Percentiles rank a stretch among this genome's conserved stretches.
These are phyloP conservation scores for Lepiota venenata DNA, from an alignment of 768 basidiomycete genomes.

Conservation along the genomic window DNA sequence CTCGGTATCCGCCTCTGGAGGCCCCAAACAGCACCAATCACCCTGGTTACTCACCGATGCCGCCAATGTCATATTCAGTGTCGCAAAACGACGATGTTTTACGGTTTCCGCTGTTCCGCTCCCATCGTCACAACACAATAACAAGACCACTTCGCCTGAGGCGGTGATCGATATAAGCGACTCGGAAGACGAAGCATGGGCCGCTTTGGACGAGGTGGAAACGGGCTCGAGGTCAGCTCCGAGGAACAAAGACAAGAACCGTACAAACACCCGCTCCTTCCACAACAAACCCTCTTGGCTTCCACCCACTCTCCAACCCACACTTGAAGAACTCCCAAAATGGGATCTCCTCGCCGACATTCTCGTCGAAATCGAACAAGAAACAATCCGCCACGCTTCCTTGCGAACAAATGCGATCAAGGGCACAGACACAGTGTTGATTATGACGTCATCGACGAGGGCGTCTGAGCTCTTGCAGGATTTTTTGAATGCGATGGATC, in stretches of 20 bases:
- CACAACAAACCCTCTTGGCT: slow-evolving; percentile 53
- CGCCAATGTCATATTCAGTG: slow-evolving; percentile 80
- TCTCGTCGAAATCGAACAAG: slow-evolving; percentile 86
- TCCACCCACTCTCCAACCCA: slow-evolving; percentile 75
- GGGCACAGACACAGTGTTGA: slow-evolving; percentile 73
- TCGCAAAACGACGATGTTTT: slow-evolving; percentile 82
- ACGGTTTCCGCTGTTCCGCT: slow-evolving; percentile 29
- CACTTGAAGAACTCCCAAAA: slow-evolving; percentile 93
- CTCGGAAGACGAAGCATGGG: slow-evolving; percentile 65
- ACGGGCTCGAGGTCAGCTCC: slow-evolving; percentile 17
- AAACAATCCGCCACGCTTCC: slow-evolving; percentile 64
- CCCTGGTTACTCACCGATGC: slow-evolving; percentile 94
- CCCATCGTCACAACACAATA: slow-evolving; percentile 20
- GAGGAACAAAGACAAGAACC: slow-evolving; percentile 7
- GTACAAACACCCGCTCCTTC: slow-evolving; percentile 2
- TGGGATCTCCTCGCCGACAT: slow-evolving; percentile 87
- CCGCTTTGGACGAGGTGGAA: slow-evolving; percentile 61
- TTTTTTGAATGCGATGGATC: slow-evolving; percentile 69
- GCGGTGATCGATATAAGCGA: slow-evolving; percentile 53
- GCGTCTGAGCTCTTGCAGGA: slow-evolving; percentile 74
- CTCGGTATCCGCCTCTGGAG: slow-evolving; percentile 42
- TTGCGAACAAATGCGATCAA: slow-evolving; percentile 31
- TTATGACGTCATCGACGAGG: slow-evolving; percentile 84
- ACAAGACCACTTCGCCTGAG: slow-evolving; percentile 16
- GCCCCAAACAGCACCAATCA: slow-evolving; percentile 61